A percentile compares a stretch with the other conserved stretches of the same genome.
These are phyloP conservation scores for Gracilaria gracilis DNA, from an alignment of 23 red algal species.

Conservation along the genomic window DNA sequence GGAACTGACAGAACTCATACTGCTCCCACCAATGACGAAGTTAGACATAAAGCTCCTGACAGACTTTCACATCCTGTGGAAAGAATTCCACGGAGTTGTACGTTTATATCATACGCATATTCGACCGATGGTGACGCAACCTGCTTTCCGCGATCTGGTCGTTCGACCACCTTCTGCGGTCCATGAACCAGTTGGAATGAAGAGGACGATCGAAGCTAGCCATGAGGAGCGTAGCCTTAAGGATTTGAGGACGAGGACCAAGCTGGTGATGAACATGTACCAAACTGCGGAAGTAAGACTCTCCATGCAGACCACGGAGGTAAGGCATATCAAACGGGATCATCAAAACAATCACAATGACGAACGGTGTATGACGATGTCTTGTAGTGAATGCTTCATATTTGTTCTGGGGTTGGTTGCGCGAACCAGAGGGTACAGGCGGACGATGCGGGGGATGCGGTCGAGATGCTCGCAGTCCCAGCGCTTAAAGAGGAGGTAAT, in stretches of 20 bases:
- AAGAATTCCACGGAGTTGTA: background rate
- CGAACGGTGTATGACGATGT: background rate
- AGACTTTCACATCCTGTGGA: no score
- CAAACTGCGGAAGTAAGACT: background rate
- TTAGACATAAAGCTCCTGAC: background rate
- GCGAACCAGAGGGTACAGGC: no score
- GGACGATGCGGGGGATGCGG: no score
- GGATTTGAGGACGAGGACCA: background rate
- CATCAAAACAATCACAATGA: background rate
- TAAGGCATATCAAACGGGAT: background rate
- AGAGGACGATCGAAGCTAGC: background rate
- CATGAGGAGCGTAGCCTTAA: background rate
- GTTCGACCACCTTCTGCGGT: no score
- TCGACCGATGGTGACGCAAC: background rate
- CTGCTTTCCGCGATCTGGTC: no score
- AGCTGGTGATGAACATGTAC: background rate
- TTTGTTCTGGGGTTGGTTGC: no score
- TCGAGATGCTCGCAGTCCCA: no score
- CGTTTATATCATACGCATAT: background rate
- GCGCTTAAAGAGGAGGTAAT: no score
- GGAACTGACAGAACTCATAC: background rate
- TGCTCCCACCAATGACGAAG: background rate
- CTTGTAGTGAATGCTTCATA: background rate
- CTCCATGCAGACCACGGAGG: background rate
- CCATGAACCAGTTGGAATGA: no score